Percentiles rank a stretch among this genome's conserved stretches.
Conservation (phyloP, 352 stramenopile species). For the Discostella stelligera region DNA sequence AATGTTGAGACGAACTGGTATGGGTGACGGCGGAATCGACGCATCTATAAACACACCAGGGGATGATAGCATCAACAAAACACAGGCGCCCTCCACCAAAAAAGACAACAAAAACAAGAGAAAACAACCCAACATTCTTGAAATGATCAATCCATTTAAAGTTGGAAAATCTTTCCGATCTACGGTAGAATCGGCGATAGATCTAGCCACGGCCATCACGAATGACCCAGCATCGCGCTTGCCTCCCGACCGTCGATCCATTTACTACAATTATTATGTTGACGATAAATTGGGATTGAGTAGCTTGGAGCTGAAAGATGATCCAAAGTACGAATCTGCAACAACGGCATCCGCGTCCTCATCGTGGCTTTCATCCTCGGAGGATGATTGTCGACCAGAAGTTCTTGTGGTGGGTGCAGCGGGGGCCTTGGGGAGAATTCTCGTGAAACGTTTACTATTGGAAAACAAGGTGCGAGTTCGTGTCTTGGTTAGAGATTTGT, state of each 20-base stretch:
- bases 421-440: conserved; percentile 56
- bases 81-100: neutral
- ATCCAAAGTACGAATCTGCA: conserved; percentile 1
- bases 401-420: conserved; percentile 75
- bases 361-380: conserved; percentile 4
- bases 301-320: conserved; percentile 20
- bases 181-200: conserved; percentile 56
- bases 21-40: neutral
- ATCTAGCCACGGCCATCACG: conserved; percentile 45
- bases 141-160: conserved; percentile 73
- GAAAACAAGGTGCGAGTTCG: conserved; percentile 68
- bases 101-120: conserved; percentile 7
- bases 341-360: conserved; percentile 3
- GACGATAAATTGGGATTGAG: conserved; percentile 68
- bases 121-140: conserved; percentile 27
- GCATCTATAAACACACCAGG: neutral
- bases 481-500: conserved; percentile 79
- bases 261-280: conserved; percentile 74
- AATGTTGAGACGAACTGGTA: neutral
- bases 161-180: conserved; percentile 65
- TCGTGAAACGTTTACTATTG: conserved; percentile 70
- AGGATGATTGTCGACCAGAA: conserved; percentile 66
- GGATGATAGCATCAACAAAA: neutral
- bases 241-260: conserved; percentile 46
- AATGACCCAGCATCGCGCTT: conserved; percentile 30